Evolutionary conservation across 169 alveolate species (phyloP).

Genomic region (Eimeria praecox): DNA sequence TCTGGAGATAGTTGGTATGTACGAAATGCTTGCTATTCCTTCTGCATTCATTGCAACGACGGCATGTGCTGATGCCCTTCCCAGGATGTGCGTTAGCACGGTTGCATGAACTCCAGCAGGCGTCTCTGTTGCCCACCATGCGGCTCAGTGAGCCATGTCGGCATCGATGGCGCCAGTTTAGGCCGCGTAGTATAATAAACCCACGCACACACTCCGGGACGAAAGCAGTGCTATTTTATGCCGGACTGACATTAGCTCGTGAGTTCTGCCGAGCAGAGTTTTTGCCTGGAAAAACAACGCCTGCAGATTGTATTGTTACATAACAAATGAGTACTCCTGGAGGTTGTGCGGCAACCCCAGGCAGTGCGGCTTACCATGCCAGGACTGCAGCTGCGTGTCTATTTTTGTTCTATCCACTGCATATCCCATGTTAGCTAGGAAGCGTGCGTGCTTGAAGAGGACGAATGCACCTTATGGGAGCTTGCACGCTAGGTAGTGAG

Average conservation of each 20-base stretch:
- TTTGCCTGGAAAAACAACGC: background rate
- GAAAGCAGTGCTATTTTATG: background rate
- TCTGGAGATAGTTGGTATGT: background rate
- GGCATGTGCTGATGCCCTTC: background rate
- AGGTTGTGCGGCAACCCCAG: background rate
- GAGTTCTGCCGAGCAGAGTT: background rate
- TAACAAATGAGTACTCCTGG: background rate
- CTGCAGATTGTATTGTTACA: background rate
- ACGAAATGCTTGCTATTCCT: background rate
- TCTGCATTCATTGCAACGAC: background rate
- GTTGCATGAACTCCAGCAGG: background rate
- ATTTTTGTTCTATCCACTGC: background rate
- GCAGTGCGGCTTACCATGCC: background rate
- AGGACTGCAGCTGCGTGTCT: background rate
- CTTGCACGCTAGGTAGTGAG: conserved; percentile 1
- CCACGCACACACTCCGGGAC: no score
- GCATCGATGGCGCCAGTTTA: background rate
- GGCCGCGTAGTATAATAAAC: background rate
- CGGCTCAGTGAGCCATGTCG: background rate
- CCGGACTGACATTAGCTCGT: background rate
- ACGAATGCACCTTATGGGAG: background rate
- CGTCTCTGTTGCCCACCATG: background rate
- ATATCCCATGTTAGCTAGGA: background rate
- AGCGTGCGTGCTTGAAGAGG: background rate
- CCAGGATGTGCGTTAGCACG: conserved; percentile 3